A percentile compares a stretch with the other conserved stretches of the same genome.
Evolutionary conservation across 805 yeast species (phyloP).

Genomic region (Saturnispora saitoi): DNA sequence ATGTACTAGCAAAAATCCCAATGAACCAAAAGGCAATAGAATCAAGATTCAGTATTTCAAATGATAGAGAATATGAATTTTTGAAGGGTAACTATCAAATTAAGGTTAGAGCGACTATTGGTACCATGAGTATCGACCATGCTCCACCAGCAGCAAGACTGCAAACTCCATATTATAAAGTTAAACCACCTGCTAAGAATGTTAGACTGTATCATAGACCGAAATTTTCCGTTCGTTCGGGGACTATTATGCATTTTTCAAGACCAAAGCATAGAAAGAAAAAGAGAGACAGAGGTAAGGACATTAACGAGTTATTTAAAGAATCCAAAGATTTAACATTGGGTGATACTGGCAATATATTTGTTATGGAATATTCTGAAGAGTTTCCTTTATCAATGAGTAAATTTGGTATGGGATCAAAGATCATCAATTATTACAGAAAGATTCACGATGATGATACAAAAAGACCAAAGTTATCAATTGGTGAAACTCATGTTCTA

Average conservation of each 20-base stretch:
- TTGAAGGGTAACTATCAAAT: constrained; percentile 82
- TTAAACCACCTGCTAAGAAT: constrained; percentile 55
- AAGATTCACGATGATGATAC: constrained; percentile 74
- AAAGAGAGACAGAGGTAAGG: constrained; percentile 83
- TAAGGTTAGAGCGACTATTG: constrained; percentile 85
- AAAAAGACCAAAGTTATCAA: constrained; percentile 74
- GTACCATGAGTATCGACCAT: constrained; percentile 86
- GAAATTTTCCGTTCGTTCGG: constrained; percentile 65
- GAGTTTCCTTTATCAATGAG: constrained; percentile 77
- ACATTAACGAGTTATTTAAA: constrained; percentile 63
- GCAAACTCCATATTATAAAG: constrained; percentile 88
- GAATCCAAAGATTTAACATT: constrained; percentile 67
- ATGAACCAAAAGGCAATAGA: constrained; percentile 45
- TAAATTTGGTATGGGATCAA: constrained; percentile 93
- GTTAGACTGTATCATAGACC: constrained; percentile 77
- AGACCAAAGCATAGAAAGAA: constrained; percentile 71
- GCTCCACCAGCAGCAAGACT: constrained; percentile 77
- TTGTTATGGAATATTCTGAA: constrained; percentile 83
- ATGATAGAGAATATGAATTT: constrained; percentile 78
- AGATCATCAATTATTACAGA: constrained; percentile 85
- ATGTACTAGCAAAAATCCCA: constrained; percentile 35
- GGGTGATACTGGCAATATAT: constrained; percentile 73
- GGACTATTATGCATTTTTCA: constrained; percentile 66
- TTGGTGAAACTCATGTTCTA: constrained; percentile 92
- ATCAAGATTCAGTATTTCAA: constrained; percentile 71